Base-by-base conservation (phyloP, 257 asterid species). In the Jacaranda mimosifolia region DNA sequence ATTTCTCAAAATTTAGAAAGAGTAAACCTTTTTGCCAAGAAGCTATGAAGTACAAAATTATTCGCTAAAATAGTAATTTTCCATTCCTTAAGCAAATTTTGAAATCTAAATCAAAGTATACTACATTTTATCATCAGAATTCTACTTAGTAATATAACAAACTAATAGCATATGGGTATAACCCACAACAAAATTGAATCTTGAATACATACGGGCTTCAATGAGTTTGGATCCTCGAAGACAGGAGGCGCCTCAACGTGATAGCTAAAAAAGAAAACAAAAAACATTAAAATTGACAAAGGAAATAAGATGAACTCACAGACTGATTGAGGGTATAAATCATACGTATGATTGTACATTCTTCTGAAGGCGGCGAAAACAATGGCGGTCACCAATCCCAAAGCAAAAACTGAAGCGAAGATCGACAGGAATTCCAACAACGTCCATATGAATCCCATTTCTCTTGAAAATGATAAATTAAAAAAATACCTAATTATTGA, bases 211-310 rank as follows among this genome's bases (percentile, higher is more conserved):
- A 94, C 97, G 85, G 84, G 85, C 39, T 87, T 89, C 84, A 93
- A 81, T 11, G 99, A 96, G 88, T 85, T 91, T 17, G 99, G 99
- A 87, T 93, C 98, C 84, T 93, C 96, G 74, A 96, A 82, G 0
- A 89, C 70, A 7, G 99, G 97, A 78, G 94, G 81, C 68, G 90
- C 92, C 75, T 91, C 96, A 82, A 89, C 84, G 73, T 96, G 96
- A 57, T 93, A 88, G 84, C 89, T 87, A 26, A 55, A 35, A 36
- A 26, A 14, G 32, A 13, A 63, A 84, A 19, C 46, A 49, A 73
- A 78, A 39, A 56, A 21, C n/a, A 79, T 46, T 2, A 15, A 71
- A 32, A 66, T 68, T 56, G 57, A 35, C 67, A 49, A 68, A 65
- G 52, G 26, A 1, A 62, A 46, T 13, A 6, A 36, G 36, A 58